Evolutionary conservation across 768 basidiomycete genomes (phyloP).

Genomic region (Kwoniella europaea): DNA sequence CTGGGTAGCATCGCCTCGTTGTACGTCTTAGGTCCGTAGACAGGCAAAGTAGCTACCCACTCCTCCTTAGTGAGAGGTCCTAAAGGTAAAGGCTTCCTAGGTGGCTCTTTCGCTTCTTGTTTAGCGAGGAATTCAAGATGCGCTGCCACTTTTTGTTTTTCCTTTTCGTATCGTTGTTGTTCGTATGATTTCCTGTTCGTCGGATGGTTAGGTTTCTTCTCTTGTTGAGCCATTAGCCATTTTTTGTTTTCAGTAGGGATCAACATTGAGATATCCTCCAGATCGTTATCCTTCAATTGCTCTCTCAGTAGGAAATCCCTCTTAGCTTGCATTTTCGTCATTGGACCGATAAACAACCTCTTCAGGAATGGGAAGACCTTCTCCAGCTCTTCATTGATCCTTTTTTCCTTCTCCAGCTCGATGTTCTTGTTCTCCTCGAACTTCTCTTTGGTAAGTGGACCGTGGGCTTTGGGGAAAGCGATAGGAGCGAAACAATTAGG

Average conservation of each 20-base stretch:
- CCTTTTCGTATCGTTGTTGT: conserved; percentile 39
- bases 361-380: conserved; percentile 44
- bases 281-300: conserved; percentile 37
- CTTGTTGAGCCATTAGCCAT: conserved; percentile 9
- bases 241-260: conserved; percentile 38
- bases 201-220: conserved; percentile 6
- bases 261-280: conserved; percentile 36
- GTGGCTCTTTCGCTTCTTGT: neutral
- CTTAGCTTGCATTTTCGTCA: conserved; percentile 44
- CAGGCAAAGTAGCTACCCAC: conserved; percentile 33
- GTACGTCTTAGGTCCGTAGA: conserved; percentile 40
- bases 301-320: conserved; percentile 37
- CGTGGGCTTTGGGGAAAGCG: conserved; percentile 37
- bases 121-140: conserved; percentile 16
- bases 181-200: conserved; percentile 32
- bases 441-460: conserved; percentile 41
- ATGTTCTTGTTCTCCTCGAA: conserved; percentile 27
- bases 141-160: conserved; percentile 34
- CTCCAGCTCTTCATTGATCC: conserved; percentile 35
- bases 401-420: conserved; percentile 25
- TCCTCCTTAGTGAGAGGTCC: conserved; percentile 44
- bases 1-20: conserved; percentile 31
- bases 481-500: conserved; percentile 36
- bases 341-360: conserved; percentile 48
- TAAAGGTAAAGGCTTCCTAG: conserved; percentile 27